Percentiles rank a stretch among this genome's conserved stretches.
phyloP scores from a whole-genome alignment of 2,329 filamentous ascomycete genomes.

The Penicillium sclerotigenum region DNA sequence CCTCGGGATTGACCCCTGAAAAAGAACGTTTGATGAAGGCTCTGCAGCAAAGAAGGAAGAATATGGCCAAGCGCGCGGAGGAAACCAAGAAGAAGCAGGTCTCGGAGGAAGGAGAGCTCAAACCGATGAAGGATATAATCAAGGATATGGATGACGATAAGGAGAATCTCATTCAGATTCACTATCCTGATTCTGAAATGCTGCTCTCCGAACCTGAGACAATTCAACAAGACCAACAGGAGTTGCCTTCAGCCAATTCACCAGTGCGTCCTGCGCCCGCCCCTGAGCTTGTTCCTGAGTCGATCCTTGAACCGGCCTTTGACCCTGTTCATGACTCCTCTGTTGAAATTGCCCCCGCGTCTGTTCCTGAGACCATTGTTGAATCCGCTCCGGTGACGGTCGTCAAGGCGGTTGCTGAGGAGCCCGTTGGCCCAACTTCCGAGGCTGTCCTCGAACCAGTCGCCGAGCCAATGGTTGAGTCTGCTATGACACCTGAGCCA shows the following conservation, averaged over 20 bases:
- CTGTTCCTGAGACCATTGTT: slow-evolving; percentile 12
- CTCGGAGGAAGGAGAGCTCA: slow-evolving; percentile 12
- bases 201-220: slow-evolving; percentile 10
- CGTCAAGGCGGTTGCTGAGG: slow-evolving; percentile 3
- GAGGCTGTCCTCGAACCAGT: neutral
- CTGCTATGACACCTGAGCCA: neutral
- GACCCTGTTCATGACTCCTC: neutral
- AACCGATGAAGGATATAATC: slow-evolving; percentile 5
- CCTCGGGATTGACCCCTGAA: slow-evolving; percentile 70
- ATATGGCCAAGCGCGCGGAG: slow-evolving; percentile 50
- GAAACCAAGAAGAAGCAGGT: slow-evolving; percentile 27
- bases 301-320: neutral
- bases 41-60: slow-evolving; percentile 82
- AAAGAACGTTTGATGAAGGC: slow-evolving; percentile 93
- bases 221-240: slow-evolving; percentile 10
- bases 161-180: slow-evolving; percentile 27
- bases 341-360: neutral
- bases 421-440: neutral
- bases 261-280: neutral
- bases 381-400: neutral
- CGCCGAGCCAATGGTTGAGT: neutral
- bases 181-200: neutral
- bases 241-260: neutral
- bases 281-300: slow-evolving; percentile 12
- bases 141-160: slow-evolving; percentile 28